phyloP scores from a whole-genome alignment of 208 protist genomes.

The Trypanosomatidae sp. region DNA sequence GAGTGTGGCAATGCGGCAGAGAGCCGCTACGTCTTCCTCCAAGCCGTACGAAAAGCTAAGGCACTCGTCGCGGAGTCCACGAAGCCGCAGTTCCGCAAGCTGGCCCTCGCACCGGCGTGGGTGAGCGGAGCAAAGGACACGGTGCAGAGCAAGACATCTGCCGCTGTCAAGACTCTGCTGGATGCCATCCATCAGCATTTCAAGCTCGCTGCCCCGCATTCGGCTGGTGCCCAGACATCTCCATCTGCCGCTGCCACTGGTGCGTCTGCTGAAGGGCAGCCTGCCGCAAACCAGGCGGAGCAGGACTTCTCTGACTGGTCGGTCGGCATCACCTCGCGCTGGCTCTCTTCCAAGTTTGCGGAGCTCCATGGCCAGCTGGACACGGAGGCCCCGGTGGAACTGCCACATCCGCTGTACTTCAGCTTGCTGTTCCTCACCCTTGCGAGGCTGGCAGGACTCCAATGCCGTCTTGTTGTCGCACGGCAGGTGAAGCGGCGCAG shows the following conservation, averaged over 20 bases:
- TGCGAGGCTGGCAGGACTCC: slow-evolving; percentile 41
- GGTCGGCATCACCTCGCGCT: slow-evolving; percentile 9
- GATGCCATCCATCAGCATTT: slow-evolving; percentile 41
- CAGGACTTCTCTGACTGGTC: slow-evolving; percentile 44
- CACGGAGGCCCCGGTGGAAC: slow-evolving; percentile 6
- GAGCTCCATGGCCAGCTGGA: slow-evolving; percentile 7
- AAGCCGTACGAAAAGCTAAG: slow-evolving; percentile 25
- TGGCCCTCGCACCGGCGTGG: slow-evolving; percentile 56
- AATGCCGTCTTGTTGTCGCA: slow-evolving; percentile 49
- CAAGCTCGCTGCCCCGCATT: slow-evolving; percentile 3
- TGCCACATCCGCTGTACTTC: slow-evolving; percentile 61
- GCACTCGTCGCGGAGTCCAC: slow-evolving; percentile 11
- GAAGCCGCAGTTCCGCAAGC: slow-evolving; percentile 26
- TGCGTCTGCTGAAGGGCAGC: background rate
- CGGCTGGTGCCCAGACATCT: background rate
- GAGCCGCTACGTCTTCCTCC: slow-evolving; percentile 14
- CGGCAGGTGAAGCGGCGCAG: slow-evolving; percentile 12
- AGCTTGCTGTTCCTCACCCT: slow-evolving; percentile 50
- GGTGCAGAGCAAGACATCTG: slow-evolving; percentile 49
- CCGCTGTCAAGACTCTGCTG: slow-evolving; percentile 38
- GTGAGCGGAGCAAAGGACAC: slow-evolving; percentile 47
- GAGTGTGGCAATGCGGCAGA: background rate
- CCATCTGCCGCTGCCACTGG: background rate
- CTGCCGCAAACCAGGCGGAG: background rate
- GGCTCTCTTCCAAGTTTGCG: slow-evolving; percentile 13